phyloP scores from a whole-genome alignment of 768 basidiomycete species.

The Rickenella mellea region DNA sequence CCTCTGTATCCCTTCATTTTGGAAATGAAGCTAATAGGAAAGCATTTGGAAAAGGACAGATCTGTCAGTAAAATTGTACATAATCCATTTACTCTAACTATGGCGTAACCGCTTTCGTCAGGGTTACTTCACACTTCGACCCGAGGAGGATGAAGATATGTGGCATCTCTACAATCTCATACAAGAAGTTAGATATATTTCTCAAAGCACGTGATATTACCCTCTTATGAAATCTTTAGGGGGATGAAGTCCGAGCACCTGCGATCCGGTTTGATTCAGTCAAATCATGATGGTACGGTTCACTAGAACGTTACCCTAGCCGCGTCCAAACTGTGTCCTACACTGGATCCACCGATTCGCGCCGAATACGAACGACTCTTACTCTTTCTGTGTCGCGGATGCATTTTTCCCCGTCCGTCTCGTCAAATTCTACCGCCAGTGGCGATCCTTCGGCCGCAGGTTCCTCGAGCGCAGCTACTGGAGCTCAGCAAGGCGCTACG shows the following conservation, averaged over 20 bases:
- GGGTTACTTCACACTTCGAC: constrained; percentile 91
- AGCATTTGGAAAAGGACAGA: constrained; percentile 75
- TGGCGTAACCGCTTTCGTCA: constrained; percentile 24
- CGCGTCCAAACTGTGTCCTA: constrained; percentile 84
- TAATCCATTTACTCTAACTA: constrained; percentile 3
- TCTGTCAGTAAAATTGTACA: constrained; percentile 38
- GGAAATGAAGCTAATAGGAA: constrained; percentile 87
- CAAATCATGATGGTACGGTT: not conserved
- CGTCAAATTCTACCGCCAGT: constrained; percentile 22
- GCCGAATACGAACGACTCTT: constrained; percentile 75
- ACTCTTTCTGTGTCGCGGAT: constrained; percentile 75
- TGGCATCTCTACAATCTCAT: constrained; percentile 99
- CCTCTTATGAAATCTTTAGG: constrained; percentile 22
- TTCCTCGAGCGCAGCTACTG: constrained; percentile 22
- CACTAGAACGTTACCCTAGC: constrained; percentile 24
- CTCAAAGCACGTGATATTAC: not conserved
- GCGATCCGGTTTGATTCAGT: constrained; percentile 57
- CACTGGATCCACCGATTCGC: constrained; percentile 91
- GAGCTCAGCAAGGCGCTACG: constrained; percentile 27
- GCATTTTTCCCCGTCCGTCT: constrained; percentile 64
- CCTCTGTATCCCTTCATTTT: no score
- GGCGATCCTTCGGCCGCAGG: constrained; percentile 21
- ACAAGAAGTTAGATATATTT: constrained; percentile 39
- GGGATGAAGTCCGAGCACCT: constrained; percentile 77
- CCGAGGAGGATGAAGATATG: constrained; percentile 99